Evolutionary conservation across 106 monocot species (phyloP).

Genomic region (Dioscorea dumetorum): DNA sequence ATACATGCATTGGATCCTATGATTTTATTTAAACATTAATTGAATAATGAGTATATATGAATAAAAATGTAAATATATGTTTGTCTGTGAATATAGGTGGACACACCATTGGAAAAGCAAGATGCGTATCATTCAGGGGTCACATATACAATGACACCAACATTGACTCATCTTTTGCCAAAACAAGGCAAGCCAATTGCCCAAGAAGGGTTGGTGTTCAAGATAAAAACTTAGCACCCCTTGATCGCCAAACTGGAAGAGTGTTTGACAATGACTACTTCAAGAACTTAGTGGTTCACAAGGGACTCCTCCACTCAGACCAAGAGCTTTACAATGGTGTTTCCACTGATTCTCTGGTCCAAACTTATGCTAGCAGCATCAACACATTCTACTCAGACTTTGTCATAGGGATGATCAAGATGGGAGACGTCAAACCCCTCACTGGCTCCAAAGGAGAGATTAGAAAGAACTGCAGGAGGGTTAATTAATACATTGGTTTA

Average conservation of each 20-base stretch:
- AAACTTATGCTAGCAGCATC: conserved; percentile 22
- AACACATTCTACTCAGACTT: conserved; percentile 42
- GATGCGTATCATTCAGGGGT: conserved; percentile 54
- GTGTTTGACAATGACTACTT: conserved; percentile 65
- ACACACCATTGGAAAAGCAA: conserved; percentile 67
- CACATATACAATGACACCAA: conserved; percentile 77
- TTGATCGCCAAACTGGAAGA: conserved; percentile 42
- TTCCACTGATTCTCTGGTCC: conserved; percentile 51
- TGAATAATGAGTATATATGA: not conserved
- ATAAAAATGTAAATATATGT: not conserved
- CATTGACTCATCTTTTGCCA: conserved; percentile 54
- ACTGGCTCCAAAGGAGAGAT: conserved; percentile 56
- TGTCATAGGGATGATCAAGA: conserved; percentile 53
- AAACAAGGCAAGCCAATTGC: conserved; percentile 27
- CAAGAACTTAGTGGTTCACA: conserved; percentile 31
- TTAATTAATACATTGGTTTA: conserved; percentile 24
- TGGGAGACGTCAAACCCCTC: conserved; percentile 63
- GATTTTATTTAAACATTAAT: not conserved
- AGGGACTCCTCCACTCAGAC: conserved; percentile 73
- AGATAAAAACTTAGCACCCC: conserved; percentile 52
- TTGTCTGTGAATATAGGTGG: conserved; percentile 25
- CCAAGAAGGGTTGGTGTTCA: conserved; percentile 31
- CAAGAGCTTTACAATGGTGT: conserved; percentile 57
- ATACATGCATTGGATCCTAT: not conserved
- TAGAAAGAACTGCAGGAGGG: conserved; percentile 57